These are phyloP conservation scores for Candida pseudoviswanathii DNA, from an alignment of 1,139 yeast genomes.

Conservation along the genomic window DNA sequence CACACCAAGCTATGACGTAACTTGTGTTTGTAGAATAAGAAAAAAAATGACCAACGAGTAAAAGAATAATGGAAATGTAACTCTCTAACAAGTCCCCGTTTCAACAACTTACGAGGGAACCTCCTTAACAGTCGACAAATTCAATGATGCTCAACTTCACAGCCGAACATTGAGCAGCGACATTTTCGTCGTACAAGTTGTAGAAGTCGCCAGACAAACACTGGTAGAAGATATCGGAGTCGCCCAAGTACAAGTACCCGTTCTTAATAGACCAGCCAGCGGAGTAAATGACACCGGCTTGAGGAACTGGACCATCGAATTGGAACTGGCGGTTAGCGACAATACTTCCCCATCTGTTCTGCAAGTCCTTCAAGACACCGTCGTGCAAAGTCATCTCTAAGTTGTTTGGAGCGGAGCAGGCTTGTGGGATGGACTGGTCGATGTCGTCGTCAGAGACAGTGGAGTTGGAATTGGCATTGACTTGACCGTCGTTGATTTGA, in stretches of 20 bases:
- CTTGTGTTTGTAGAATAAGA: neutral
- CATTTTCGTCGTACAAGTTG: conserved; percentile 74
- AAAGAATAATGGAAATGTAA: neutral
- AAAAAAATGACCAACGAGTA: conserved; percentile 1
- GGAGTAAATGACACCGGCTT: conserved; percentile 86
- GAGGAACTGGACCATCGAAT: conserved; percentile 90
- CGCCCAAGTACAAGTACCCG: conserved; percentile 73
- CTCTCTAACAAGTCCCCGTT: neutral
- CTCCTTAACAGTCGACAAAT: conserved; percentile 56
- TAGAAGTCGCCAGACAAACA: conserved; percentile 79
- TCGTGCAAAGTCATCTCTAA: conserved; percentile 51
- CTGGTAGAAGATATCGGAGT: conserved; percentile 67
- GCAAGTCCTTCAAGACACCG: conserved; percentile 58
- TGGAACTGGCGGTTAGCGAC: conserved; percentile 88
- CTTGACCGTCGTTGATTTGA: conserved; percentile 17
- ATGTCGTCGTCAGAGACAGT: conserved; percentile 3
- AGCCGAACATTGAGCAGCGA: conserved; percentile 66
- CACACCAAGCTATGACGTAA: neutral
- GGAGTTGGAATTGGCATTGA: conserved; percentile 8
- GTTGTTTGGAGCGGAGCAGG: conserved; percentile 14
- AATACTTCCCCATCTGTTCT: conserved; percentile 78
- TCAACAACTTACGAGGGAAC: neutral
- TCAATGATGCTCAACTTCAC: conserved; percentile 68
- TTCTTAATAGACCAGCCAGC: conserved; percentile 72
- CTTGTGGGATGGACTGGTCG: conserved; percentile 7